Evolutionary conservation across 805 yeast genomes (phyloP).

Genomic region (Pichia eremophila): DNA sequence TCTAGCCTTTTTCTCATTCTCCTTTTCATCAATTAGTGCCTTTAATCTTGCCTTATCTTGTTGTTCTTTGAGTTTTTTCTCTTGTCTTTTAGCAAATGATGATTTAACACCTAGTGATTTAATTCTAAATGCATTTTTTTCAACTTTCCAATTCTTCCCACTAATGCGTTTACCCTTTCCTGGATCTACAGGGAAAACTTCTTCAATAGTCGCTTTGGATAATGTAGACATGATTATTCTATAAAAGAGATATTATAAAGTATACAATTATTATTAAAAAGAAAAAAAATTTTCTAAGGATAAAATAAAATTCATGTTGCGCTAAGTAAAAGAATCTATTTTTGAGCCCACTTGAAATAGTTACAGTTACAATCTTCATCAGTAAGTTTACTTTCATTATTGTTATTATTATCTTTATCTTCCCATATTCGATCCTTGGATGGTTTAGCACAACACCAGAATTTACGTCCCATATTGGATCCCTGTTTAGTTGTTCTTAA

Average conservation of each 20-base stretch:
- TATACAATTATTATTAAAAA: too few relatives aligned
- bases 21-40: constrained; percentile 73
- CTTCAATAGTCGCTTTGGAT: constrained; percentile 4
- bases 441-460: constrained; percentile 43
- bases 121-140: constrained; percentile 59
- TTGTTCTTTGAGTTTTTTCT: constrained; percentile 54
- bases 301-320: neutral
- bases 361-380: constrained; percentile 33
- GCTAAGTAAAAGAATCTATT: neutral
- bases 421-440: constrained; percentile 19
- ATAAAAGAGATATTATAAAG: neutral
- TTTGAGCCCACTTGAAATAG: constrained; percentile 43
- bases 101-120: constrained; percentile 50
- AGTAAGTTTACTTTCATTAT: neutral
- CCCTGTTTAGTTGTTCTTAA: constrained; percentile 36
- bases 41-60: constrained; percentile 60
- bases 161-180: constrained; percentile 24
- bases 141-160: constrained; percentile 59
- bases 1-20: constrained; percentile 42
- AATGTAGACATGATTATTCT: neutral
- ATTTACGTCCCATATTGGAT: constrained; percentile 38
- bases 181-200: constrained; percentile 13
- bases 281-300: neutral
- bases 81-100: constrained; percentile 59
- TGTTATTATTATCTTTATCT: constrained; percentile 14